A percentile compares a stretch with the other conserved stretches of the same genome.
Evolutionary conservation across 2,329 filamentous ascomycete genomes (phyloP).

Genomic region (Thielaviopsis euricoi): DNA sequence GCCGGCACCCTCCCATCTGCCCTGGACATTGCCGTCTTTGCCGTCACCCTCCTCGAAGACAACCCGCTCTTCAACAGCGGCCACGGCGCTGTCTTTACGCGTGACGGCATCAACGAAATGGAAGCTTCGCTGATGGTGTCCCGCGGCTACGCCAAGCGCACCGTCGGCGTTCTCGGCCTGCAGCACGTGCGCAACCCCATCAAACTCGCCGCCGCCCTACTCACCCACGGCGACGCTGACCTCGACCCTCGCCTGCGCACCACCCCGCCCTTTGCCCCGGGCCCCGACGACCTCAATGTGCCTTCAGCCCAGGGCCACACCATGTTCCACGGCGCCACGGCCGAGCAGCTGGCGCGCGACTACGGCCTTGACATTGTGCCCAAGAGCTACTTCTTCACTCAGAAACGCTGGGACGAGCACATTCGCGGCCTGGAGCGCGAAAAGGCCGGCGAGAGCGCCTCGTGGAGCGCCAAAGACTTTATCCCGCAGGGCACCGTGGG

Average conservation of each 20-base stretch:
- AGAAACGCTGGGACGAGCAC: slow-evolving; percentile 66
- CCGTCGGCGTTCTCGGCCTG: slow-evolving; percentile 60
- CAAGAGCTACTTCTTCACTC: slow-evolving; percentile 61
- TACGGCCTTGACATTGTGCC: slow-evolving; percentile 59
- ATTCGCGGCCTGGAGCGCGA: slow-evolving; percentile 38
- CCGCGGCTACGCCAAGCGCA: slow-evolving; percentile 54
- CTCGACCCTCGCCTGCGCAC: slow-evolving; percentile 23
- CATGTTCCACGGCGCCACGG: slow-evolving; percentile 48
- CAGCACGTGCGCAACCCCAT: slow-evolving; percentile 66
- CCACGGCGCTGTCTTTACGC: slow-evolving; percentile 73
- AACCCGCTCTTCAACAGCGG: slow-evolving; percentile 72
- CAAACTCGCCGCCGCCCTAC: slow-evolving; percentile 51
- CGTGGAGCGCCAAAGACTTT: slow-evolving; percentile 47
- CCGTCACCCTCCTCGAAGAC: slow-evolving; percentile 61
- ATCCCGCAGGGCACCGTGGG: slow-evolving; percentile 74
- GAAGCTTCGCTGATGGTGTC: slow-evolving; percentile 81
- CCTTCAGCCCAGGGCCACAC: slow-evolving; percentile 51
- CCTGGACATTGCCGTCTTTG: slow-evolving; percentile 57
- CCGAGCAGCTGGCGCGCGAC: slow-evolving; percentile 48
- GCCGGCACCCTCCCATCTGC: slow-evolving; percentile 32
- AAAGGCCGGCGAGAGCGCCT: slow-evolving; percentile 23
- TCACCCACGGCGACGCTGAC: slow-evolving; percentile 49
- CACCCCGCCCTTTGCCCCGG: slow-evolving; percentile 15
- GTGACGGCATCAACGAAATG: slow-evolving; percentile 67
- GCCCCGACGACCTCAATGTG: slow-evolving; percentile 21